phyloP scores from a whole-genome alignment of 305 asterid genomes.

The Vinca major region DNA sequence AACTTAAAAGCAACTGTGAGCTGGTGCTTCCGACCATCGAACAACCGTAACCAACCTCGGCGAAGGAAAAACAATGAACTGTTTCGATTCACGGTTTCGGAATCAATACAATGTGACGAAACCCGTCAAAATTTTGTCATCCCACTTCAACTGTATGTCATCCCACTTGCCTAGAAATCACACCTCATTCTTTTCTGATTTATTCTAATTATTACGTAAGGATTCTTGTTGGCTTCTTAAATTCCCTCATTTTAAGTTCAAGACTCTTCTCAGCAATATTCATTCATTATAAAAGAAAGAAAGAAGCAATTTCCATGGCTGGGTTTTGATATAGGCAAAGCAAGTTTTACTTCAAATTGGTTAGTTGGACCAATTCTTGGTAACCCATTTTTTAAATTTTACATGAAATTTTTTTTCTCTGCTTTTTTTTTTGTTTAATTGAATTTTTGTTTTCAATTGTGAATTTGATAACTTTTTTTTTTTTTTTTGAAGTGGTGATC shows the following conservation, averaged over 20 bases:
- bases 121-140: too few relatives aligned
- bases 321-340: too few relatives aligned
- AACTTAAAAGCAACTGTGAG: too few relatives aligned
- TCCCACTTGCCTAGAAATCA: conserved; percentile 4
- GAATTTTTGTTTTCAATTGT: neutral
- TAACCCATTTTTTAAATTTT: conserved; percentile 5
- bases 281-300: too few relatives aligned
- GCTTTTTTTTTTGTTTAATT: conserved; percentile 9
- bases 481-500: conserved; percentile 18
- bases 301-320: too few relatives aligned
- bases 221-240: conserved; percentile 1
- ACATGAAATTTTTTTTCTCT: neutral
- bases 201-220: conserved; percentile 1
- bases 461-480: neutral
- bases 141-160: too few relatives aligned
- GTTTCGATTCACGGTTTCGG: too few relatives aligned
- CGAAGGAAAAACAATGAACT: too few relatives aligned
- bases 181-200: neutral
- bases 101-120: too few relatives aligned
- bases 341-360: neutral
- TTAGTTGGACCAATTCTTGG: conserved; percentile 19
- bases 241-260: neutral
- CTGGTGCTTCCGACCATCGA: too few relatives aligned
- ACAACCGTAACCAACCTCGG: too few relatives aligned
- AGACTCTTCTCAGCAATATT: too few relatives aligned